Evolutionary conservation across 495 filamentous ascomycete genomes (phyloP), one percentile per base, ranked within the genome.

Genomic region (Ascodesmis nigricans): DNA sequence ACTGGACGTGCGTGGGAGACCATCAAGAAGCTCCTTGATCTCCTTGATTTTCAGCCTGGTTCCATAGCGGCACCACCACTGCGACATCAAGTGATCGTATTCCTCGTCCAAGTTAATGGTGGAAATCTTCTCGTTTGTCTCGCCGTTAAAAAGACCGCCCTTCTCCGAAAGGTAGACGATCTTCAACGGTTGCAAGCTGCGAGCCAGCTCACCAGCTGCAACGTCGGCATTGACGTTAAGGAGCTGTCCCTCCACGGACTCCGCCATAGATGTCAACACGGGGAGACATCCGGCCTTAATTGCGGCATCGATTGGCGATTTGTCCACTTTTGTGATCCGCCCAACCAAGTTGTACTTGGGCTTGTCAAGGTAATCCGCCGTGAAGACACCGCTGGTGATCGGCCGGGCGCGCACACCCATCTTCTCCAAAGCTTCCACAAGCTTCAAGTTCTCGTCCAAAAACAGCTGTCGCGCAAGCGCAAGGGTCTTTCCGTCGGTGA

Each of bases 81-180:
- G 82, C 30, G 65, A 71, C 84, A 97, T 92, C 45, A 93, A 64
- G 51, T 81, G 66, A 10, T 91, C 90, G 52, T 76, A 97, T 56
- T 97, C 87, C 58, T 97, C 84, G 47, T 97, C 87, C 15, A 97
- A 67, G 60, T 97, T 95, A 53, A 97, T 97, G 32, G 72, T 80
- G 5, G 83, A 92, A 46, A 97, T 93, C 63, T 91, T 91, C 62
- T 91, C 77, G 29, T 78, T 76, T 9, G 75, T 80, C 40, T 87
- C 79, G 36, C 79, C 83, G 52, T 95, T 81, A 58, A 91, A 92
- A 21, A 97, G 59, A 11, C 87, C 87, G 23, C 87, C 87, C 65
- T 95, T 95, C 62, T 97, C 87, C 19, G 81, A 90, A 13, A 97
- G 69, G 56, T 93, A 97, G 30, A 97, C 83, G 29, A 95, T 91